Conservation (phyloP, 352 stramenopile genomes). For the Globisporangium mamillatum region DNA sequence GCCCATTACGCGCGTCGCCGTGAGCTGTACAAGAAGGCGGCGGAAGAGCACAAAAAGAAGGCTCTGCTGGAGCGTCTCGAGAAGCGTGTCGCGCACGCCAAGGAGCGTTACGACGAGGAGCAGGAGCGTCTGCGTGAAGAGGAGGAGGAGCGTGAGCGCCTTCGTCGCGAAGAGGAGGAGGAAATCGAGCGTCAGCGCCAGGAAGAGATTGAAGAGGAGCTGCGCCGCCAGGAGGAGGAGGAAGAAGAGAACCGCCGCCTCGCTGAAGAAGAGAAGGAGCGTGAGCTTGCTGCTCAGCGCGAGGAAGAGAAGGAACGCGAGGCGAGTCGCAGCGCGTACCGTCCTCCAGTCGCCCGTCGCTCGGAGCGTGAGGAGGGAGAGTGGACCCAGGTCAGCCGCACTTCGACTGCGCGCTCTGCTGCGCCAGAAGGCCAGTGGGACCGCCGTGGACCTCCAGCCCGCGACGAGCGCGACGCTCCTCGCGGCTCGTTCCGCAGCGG, state of each 20-base stretch:
- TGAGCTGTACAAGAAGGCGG: constrained; percentile 85
- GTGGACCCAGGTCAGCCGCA: constrained; percentile 62
- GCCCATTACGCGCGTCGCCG: constrained; percentile 71
- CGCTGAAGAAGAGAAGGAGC: constrained; percentile 49
- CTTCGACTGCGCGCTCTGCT: constrained; percentile 24
- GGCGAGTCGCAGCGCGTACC: constrained; percentile 22
- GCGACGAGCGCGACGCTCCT: constrained; percentile 31
- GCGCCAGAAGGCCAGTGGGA: constrained; percentile 63
- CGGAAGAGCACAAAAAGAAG: constrained; percentile 88
- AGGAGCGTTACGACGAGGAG: constrained; percentile 70
- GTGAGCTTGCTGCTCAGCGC: constrained; percentile 19
- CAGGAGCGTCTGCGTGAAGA: constrained; percentile 54
- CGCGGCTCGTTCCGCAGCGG: constrained; percentile 16
- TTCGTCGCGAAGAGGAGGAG: constrained; percentile 54
- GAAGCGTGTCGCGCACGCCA: constrained; percentile 58
- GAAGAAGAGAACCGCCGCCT: constrained; percentile 41
- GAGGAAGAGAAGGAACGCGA: constrained; percentile 45
- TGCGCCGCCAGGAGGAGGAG: constrained; percentile 66
- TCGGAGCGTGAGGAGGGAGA: constrained; percentile 51
- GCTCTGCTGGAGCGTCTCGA: constrained; percentile 61
- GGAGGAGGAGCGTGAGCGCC: constrained; percentile 62
- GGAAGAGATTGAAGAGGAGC: constrained; percentile 57
- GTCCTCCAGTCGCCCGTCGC: constrained; percentile 22
- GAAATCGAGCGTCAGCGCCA: constrained; percentile 56
- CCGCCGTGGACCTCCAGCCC: constrained; percentile 41